A percentile compares a stretch with the other conserved stretches of the same genome.
These are phyloP conservation scores for Geotrichum candidum DNA, from an alignment of 1,139 yeast species.

Conservation along the genomic window DNA sequence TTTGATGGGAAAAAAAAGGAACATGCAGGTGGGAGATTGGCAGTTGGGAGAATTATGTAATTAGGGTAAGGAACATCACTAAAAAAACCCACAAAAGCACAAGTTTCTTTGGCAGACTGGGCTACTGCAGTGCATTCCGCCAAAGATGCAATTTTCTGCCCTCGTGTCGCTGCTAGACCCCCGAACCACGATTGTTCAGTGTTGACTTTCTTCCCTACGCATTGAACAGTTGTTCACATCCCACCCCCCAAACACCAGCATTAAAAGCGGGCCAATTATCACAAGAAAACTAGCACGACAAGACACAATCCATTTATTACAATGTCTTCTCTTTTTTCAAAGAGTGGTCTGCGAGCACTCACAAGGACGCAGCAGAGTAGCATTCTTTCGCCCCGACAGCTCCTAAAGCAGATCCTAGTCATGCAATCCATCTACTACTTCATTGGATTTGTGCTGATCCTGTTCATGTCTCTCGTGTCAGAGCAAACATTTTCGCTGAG, in stretches of 20 bases:
- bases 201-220: background rate
- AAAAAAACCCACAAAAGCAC: background rate
- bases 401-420: slow-evolving; percentile 36
- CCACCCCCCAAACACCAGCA: background rate
- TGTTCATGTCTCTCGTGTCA: slow-evolving; percentile 35
- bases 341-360: background rate
- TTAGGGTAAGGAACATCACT: background rate
- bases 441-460: slow-evolving; percentile 33
- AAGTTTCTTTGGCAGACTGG: no score
- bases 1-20: background rate
- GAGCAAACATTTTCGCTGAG: slow-evolving; percentile 45
- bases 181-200: background rate
- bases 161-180: background rate
- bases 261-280: background rate
- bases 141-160: background rate
- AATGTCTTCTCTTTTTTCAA: background rate
- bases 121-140: background rate
- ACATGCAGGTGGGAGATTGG: background rate
- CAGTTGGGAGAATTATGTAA: slow-evolving; percentile 11
- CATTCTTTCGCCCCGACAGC: slow-evolving; percentile 34
- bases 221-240: background rate
- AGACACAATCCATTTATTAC: background rate
- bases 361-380: slow-evolving; percentile 1
- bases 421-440: slow-evolving; percentile 36
- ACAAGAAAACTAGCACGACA: background rate